Evolutionary conservation across 495 filamentous ascomycete genomes (phyloP), one percentile per base, ranked within the genome.

Genomic region (Penicillium mononematosum): DNA sequence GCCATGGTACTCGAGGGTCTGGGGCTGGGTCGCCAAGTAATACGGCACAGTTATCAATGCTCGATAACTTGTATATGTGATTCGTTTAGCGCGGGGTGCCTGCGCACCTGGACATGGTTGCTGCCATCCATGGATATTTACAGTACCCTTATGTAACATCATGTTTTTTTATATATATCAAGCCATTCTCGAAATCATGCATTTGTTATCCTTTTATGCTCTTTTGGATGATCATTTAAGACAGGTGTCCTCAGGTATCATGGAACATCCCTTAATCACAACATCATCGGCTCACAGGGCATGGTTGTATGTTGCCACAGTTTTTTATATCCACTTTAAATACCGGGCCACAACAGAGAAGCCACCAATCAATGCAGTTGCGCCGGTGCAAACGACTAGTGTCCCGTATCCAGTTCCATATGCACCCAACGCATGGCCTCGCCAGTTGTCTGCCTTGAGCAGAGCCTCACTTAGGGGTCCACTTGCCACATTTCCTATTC

Each of bases 401-500:
- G 61, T 36, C 4, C 76, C 76, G 53, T 70, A 79, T 2, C 58
- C 64, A 50, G 64, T 75, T 0, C 75, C 75, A 63, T 78, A 79
- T 1, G 59, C 65, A 20, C 60, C 60, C 29, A 31, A 43, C 14
- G 66, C 61, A 34, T 34, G 49, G n/a, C 56, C 50, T 38, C 52
- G 22, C 64, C 56, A 61, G 14, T 20, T 14, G 44, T 62, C 58
- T 29, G 47, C 58, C 42, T 60, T 66, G n/a, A 69, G 54, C 9
- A 69, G 39, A 12, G 48, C 58, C 16, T 66, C 66, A 31, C 82
- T 84, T 41, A 86, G 24, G 7, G 83, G 83, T 0, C 83, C 84
- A 49, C 77, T 77, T 1, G 74, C 69, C 19, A 87, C 70, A 56
- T 79, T 81, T 1, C 85, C 86, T n/a, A 90, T 73, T 16, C 86